Conservation (phyloP, 2,329 filamentous ascomycete species). For the Sphaerulina populicola region DNA sequence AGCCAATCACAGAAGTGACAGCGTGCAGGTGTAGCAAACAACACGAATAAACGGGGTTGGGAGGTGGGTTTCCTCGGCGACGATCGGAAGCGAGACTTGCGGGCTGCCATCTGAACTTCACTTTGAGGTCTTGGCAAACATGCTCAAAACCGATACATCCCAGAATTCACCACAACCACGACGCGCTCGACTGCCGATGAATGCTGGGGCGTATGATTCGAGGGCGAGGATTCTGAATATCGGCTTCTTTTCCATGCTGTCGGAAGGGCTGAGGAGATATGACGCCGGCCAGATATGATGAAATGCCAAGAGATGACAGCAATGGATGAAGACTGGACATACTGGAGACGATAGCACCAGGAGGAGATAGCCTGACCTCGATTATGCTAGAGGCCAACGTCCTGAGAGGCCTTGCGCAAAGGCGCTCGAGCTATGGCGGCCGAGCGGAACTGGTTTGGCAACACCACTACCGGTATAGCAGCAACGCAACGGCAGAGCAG, state of each 20-base stretch:
- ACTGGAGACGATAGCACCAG: background rate
- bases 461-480: background rate
- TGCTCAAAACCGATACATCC: background rate
- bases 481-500: background rate
- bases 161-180: background rate
- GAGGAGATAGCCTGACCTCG: background rate
- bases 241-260: background rate
- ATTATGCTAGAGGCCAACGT: background rate
- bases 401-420: background rate
- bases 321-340: background rate
- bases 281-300: background rate
- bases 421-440: background rate
- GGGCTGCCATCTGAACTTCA: constrained; percentile 1
- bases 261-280: background rate
- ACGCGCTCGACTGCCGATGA: background rate
- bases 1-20: constrained; percentile 3
- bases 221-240: background rate
- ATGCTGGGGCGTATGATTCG: background rate
- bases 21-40: background rate
- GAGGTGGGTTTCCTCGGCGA: background rate
- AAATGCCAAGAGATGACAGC: constrained; percentile 1
- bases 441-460: background rate
- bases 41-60: background rate
- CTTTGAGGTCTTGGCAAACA: constrained; percentile 6
- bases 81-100: background rate